Base-by-base conservation (phyloP, 805 yeast genomes). In the Ogataea parapolymorpha region DNA sequence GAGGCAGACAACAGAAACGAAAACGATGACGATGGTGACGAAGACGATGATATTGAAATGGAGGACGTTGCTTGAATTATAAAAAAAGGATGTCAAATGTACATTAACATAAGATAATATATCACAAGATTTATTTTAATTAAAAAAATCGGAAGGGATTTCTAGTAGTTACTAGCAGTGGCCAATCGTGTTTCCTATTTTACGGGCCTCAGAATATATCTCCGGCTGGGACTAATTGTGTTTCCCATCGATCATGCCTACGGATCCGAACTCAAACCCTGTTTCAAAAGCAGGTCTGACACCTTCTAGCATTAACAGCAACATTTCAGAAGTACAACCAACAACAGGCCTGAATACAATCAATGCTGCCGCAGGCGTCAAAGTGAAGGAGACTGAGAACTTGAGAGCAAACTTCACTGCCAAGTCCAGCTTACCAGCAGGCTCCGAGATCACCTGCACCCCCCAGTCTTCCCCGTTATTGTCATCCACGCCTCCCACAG, bases 401-500 rank as follows among this genome's bases (percentile, higher is more conserved):
- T 49, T 70, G 5, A 49, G 66, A 17, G 74, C 74, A 1, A 62
- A 62, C 20, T 68, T 70, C 52, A 65, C 72, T 0, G 70, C 70
- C 5, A 55, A 64, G 36, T 56, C 67, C 13, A 56, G 48, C 31
- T 29, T 29, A 7, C 27, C 26, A 11, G 26, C 35, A 9, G 29
- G 33, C 5, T 15, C 30, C 9, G 46, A 32, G 11, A 11, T 28
- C 7, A 16, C 36, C 27, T 49, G 35, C 20, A 45, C 56, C 46
- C 70, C 78, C 37, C 68, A 75, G 45, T 75, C 93, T 1, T 85
- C 96, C 3, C 96, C 97, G 1, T 71, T 93, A 49, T 72, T 88
- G 27, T 79, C 88, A 2, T 79, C 88, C 1, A 93, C 99, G 0
- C 98, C 98, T 2, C 93, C 96, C 2, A 78, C 89, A 1, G 87